Percentiles rank a stretch among this genome's conserved stretches.
phyloP scores from a whole-genome alignment of 306 rosid species.

The Casuarina equisetifolia region DNA sequence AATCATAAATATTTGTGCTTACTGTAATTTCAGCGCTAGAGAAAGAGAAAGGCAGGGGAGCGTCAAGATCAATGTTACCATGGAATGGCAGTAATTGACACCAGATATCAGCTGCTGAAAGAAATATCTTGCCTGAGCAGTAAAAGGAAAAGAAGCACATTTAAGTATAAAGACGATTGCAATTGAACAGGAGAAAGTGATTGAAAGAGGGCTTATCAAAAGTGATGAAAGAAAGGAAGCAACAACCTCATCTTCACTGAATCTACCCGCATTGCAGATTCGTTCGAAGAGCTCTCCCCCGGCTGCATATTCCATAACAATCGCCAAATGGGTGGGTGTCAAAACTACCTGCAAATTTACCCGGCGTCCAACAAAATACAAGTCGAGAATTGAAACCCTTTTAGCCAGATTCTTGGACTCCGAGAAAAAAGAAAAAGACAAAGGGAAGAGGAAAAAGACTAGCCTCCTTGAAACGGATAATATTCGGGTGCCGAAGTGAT shows the following conservation, averaged over 20 bases:
- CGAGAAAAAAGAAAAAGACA: slow-evolving; percentile 1
- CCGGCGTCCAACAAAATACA: neutral
- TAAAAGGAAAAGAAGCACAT: slow-evolving; percentile 20
- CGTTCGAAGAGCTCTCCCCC: slow-evolving; percentile 73
- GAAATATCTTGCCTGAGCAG: slow-evolving; percentile 64
- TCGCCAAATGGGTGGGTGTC: slow-evolving; percentile 67
- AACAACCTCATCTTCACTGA: slow-evolving; percentile 70
- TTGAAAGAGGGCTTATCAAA: slow-evolving; percentile 4
- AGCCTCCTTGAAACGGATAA: slow-evolving; percentile 72
- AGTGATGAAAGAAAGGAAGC: slow-evolving; percentile 4
- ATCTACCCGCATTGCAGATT: slow-evolving; percentile 65
- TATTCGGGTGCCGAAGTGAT: slow-evolving; percentile 66
- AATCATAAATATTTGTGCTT: slow-evolving; percentile 1
- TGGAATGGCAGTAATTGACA: slow-evolving; percentile 57
- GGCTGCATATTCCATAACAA: slow-evolving; percentile 76
- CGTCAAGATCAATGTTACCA: slow-evolving; percentile 35
- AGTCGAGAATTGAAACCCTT: neutral
- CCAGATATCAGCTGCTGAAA: slow-evolving; percentile 78
- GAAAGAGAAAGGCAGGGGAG: neutral
- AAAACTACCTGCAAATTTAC: slow-evolving; percentile 50
- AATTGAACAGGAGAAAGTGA: slow-evolving; percentile 9
- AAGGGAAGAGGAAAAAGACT: slow-evolving; percentile 6
- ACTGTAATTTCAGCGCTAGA: neutral
- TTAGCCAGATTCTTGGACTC: neutral
- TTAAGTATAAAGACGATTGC: neutral